Evolutionary conservation across 2,329 filamentous ascomycete genomes (phyloP).

Genomic region (Aspergillus awamori): DNA sequence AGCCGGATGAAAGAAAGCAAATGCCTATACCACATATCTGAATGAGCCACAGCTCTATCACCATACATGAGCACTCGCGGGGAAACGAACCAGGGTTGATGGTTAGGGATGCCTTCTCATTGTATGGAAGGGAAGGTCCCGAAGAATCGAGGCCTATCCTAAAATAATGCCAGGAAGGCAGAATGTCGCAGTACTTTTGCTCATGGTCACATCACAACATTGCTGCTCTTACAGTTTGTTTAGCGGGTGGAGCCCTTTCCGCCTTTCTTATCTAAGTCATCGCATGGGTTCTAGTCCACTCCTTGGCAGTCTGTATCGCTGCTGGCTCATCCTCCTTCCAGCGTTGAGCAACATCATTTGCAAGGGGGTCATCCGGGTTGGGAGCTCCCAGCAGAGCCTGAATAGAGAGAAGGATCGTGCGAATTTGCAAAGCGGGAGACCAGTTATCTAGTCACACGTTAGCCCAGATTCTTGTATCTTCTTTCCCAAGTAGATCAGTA

Average conservation of each 20-base stretch:
- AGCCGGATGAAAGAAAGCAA: neutral
- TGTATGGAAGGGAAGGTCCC: slow-evolving; percentile 8
- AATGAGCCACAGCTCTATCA: slow-evolving; percentile 1
- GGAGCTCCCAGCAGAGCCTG: slow-evolving; percentile 94
- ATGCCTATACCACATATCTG: slow-evolving; percentile 1
- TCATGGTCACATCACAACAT: slow-evolving; percentile 38
- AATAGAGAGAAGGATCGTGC: slow-evolving; percentile 97
- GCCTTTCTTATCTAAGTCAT: slow-evolving; percentile 47
- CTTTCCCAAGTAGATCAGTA: slow-evolving; percentile 2
- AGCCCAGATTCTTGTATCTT: slow-evolving; percentile 12
- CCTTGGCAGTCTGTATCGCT: slow-evolving; percentile 86
- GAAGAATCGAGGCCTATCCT: slow-evolving; percentile 16
- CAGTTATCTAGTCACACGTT: slow-evolving; percentile 74
- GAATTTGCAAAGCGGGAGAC: slow-evolving; percentile 96
- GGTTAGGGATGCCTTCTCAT: slow-evolving; percentile 6
- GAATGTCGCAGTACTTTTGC: slow-evolving; percentile 25
- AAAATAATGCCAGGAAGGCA: slow-evolving; percentile 21
- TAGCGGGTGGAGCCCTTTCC: slow-evolving; percentile 14
- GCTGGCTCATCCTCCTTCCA: slow-evolving; percentile 97
- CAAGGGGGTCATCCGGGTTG: slow-evolving; percentile 97
- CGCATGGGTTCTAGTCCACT: slow-evolving; percentile 88
- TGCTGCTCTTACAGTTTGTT: slow-evolving; percentile 20
- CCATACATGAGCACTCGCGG: neutral
- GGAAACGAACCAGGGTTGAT: slow-evolving; percentile 1
- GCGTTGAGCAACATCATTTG: slow-evolving; percentile 93